A percentile compares a stretch with the other conserved stretches of the same genome.
Evolutionary conservation across 2,329 filamentous ascomycete species (phyloP).

Genomic region (Cadophora sp.): DNA sequence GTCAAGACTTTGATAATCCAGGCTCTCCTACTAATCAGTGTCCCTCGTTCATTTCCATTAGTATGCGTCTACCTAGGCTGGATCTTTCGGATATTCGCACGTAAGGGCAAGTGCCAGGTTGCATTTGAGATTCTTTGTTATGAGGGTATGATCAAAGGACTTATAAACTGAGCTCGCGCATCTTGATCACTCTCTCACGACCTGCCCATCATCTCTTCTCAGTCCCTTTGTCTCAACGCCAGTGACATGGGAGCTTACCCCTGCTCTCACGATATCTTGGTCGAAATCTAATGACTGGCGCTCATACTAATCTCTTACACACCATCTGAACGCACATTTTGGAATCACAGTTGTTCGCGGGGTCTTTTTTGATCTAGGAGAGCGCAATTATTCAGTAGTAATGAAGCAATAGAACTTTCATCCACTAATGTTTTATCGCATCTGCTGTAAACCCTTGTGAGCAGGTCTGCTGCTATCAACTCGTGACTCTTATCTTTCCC

Average conservation of each 20-base stretch:
- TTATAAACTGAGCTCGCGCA: no score
- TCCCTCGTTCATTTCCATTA: background rate
- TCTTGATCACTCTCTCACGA: no score
- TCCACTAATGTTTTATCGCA: background rate
- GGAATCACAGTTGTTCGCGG: no score
- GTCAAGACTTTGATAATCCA: background rate
- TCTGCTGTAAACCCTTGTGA: background rate
- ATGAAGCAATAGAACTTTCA: background rate
- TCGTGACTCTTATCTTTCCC: conserved; percentile 13
- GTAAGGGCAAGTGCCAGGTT: background rate
- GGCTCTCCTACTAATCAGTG: background rate
- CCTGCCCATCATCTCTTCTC: no score
- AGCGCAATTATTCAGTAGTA: no score
- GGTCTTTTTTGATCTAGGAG: no score
- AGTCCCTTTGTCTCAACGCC: no score
- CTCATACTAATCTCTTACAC: no score
- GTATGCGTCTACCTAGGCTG: background rate
- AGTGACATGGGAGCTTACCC: no score
- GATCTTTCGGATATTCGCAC: background rate
- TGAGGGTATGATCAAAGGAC: background rate
- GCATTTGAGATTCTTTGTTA: background rate
- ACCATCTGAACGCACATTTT: no score
- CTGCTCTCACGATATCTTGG: no score
- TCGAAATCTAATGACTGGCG: no score
- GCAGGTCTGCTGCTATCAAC: conserved; percentile 16